Evolutionary conservation across 306 rosid species (phyloP).

Genomic region (Lablab purpureus): DNA sequence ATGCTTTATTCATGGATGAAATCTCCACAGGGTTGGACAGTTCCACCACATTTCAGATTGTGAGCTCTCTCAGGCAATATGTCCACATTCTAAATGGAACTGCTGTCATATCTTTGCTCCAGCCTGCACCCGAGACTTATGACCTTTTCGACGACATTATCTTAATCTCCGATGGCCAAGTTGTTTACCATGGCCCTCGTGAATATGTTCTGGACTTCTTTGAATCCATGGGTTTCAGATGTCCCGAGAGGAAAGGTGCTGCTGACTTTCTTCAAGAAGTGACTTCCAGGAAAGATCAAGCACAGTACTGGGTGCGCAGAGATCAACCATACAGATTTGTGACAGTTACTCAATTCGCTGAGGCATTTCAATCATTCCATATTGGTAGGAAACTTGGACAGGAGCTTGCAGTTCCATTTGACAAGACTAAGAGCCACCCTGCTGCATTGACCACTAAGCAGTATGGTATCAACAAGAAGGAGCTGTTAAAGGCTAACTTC

Average conservation of each 20-base stretch:
- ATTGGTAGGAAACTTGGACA: conserved; percentile 51
- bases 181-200: conserved; percentile 70
- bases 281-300: conserved; percentile 68
- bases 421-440: conserved; percentile 63
- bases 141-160: conserved; percentile 68
- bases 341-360: conserved; percentile 57
- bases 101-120: conserved; percentile 59
- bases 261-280: conserved; percentile 77
- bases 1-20: conserved; percentile 69
- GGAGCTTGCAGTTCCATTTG: conserved; percentile 58
- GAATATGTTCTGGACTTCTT: conserved; percentile 64
- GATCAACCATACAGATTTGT: conserved; percentile 56
- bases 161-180: conserved; percentile 63
- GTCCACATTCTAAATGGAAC: conserved; percentile 48
- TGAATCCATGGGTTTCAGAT: conserved; percentile 62
- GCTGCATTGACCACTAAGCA: conserved; percentile 60
- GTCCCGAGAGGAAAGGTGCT: conserved; percentile 66
- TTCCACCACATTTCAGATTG: conserved; percentile 68
- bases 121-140: conserved; percentile 75
- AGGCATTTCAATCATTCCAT: conserved; percentile 60
- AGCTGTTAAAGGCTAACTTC: conserved; percentile 66
- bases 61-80: conserved; percentile 57
- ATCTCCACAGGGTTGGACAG: conserved; percentile 75
- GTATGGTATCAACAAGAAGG: conserved; percentile 56
- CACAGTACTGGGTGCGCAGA: conserved; percentile 59